These are phyloP conservation scores for Senecio squalidus DNA, from an alignment of 140 eudicot genomes.

Conservation along the genomic window DNA sequence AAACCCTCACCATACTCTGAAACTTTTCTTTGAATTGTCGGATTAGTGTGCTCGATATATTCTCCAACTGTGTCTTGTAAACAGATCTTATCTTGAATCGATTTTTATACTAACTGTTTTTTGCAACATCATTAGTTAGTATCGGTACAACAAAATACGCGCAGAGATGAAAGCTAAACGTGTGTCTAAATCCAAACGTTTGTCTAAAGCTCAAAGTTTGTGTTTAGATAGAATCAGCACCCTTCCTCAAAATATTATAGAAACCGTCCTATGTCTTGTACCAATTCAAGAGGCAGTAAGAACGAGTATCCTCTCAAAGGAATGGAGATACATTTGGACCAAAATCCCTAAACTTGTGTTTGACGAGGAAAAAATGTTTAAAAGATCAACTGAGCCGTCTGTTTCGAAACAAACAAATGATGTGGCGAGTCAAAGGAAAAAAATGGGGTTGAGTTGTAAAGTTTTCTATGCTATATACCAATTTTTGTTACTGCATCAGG, in stretches of 20 bases:
- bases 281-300: conserved; percentile 13
- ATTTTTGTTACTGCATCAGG: not conserved
- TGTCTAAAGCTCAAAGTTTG: too few species aligned
- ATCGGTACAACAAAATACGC: not conserved
- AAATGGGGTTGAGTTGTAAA: not conserved
- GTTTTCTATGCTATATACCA: not conserved
- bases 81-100: too few species aligned
- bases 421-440: too few species aligned
- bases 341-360: conserved; percentile 10
- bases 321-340: conserved; percentile 8
- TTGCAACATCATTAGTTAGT: not conserved
- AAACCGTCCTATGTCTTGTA: conserved; percentile 2
- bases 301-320: conserved; percentile 6
- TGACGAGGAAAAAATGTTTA: not conserved
- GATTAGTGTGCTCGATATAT: too few species aligned
- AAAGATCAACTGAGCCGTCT: not conserved
- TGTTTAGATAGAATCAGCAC: not conserved
- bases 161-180: not conserved
- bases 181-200: too few species aligned
- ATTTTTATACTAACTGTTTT: too few species aligned
- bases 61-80: too few species aligned
- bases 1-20: too few species aligned
- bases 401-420: too few species aligned
- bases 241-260: not conserved
- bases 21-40: too few species aligned